Base-by-base conservation (phyloP, 257 asterid species). In the Nicotiana obtusifolia region DNA sequence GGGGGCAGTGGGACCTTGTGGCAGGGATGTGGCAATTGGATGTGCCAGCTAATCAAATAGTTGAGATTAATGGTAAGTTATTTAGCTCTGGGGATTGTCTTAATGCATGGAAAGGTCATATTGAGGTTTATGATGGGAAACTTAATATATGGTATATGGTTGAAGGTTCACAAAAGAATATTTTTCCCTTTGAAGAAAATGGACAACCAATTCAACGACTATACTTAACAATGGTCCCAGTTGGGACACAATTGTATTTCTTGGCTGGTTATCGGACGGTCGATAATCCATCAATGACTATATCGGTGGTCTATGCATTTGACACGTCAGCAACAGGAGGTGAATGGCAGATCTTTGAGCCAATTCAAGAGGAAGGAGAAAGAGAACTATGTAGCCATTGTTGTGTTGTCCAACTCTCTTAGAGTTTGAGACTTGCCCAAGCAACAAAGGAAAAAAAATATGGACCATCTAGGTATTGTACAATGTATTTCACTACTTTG, bases 11-110 rank as follows among this genome's bases (percentile, higher is more conserved):
- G 93, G 87, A 83, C 79, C 89, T 88, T 1, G 84, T 84, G 31
- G 62, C 80, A 0, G 84, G 91, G 77, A 85, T 89, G 90, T 89
- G 95, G 95, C 90, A 87, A 31, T 64, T 88, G 52, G 93, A 88
- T 52, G 88, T 91, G 83, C 95, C 95, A 44, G 90, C 92, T 56
- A 88, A 91, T 64, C 92, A 91, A 76, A 89, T 89, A 4, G 88
- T 77, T 3, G 84, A 83, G 3, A 86, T 87, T 65, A 87, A 76
- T 59, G 92, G 61, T 5, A 85, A 61, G 31, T 26, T 89, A 69
- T 85, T 87, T 61, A 87, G 91, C 83, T 88, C 91, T 1, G 91
- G 92, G 13, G 95, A 89, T 75, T 89, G 91, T 49, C 83, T 88
- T 41, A 91, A 86, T 80, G 86, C 87, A 20, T 90, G 93, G 88